These are phyloP conservation scores for Suillus plorans DNA, from an alignment of 768 basidiomycete species.

Conservation along the genomic window DNA sequence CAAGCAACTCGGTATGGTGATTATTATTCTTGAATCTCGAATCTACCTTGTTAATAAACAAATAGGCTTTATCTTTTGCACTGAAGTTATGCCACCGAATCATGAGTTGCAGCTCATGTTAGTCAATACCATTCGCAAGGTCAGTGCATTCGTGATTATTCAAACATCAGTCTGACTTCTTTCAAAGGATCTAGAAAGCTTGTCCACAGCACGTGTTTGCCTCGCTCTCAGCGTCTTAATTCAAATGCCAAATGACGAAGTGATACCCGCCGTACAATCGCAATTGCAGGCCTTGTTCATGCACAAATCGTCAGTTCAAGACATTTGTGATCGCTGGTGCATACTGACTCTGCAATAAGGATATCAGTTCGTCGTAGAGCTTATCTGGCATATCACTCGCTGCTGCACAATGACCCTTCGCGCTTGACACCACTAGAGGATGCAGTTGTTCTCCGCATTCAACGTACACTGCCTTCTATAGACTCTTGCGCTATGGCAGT, in stretches of 20 bases:
- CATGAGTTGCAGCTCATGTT: conserved; percentile 82
- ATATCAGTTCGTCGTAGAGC: conserved; percentile 60
- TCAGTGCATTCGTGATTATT: conserved; percentile 21
- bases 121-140: conserved; percentile 85
- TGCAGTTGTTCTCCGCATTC: conserved; percentile 12
- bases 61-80: conserved; percentile 77
- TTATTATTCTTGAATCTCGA: not conserved
- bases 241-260: conserved; percentile 57
- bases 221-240: conserved; percentile 73
- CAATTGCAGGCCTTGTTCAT: conserved; percentile 65
- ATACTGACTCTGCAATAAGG: conserved; percentile 35
- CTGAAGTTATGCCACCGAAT: conserved; percentile 63
- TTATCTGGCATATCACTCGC: conserved; percentile 53
- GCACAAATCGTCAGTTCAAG: conserved; percentile 70
- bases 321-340: conserved; percentile 20
- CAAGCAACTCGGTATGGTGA: conserved; percentile 61
- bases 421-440: conserved; percentile 43
- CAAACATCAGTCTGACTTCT: conserved; percentile 8
- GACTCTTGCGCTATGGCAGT: conserved; percentile 12
- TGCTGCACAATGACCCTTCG: conserved; percentile 47
- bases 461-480: conserved; percentile 13
- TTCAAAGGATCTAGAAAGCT: conserved; percentile 68
- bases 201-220: conserved; percentile 54
- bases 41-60: conserved; percentile 5
- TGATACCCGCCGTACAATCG: conserved; percentile 73